phyloP scores from a whole-genome alignment of 78 protist species.

The Dictyostelium capitatum region DNA sequence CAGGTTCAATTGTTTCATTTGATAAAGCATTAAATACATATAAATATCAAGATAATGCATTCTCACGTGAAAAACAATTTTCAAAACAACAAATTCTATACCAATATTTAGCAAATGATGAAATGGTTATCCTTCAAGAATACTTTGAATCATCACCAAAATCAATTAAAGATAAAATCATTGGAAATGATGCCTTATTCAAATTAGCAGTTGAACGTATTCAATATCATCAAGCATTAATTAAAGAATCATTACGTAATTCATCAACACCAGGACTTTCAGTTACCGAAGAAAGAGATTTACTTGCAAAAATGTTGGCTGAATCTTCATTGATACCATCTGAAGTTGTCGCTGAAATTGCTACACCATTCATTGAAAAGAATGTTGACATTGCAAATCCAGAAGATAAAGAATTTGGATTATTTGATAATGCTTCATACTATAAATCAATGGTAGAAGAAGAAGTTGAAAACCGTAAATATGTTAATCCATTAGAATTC shows the following conservation, averaged over 20 bases:
- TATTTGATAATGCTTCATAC: not conserved
- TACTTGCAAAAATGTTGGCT: not conserved
- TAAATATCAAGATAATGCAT: not conserved
- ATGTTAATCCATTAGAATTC: not conserved
- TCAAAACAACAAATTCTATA: not conserved
- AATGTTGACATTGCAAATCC: not conserved
- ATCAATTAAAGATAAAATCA: not conserved
- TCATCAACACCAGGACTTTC: not conserved
- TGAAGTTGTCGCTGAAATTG: not conserved
- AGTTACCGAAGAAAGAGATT: not conserved
- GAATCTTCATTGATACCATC: not conserved
- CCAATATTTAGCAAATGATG: not conserved
- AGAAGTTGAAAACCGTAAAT: not conserved
- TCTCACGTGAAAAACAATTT: not conserved
- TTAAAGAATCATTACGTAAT: not conserved
- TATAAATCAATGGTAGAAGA: not conserved
- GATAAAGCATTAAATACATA: not conserved
- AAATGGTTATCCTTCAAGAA: not conserved
- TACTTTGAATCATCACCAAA: conserved; percentile 10
- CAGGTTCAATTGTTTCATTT: not conserved
- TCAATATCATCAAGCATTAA: not conserved
- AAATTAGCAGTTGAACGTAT: not conserved
- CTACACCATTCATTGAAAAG: not conserved
- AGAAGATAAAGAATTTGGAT: not conserved
- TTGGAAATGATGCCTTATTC: not conserved